Conservation (phyloP, 192 early-diverging fungal species). For the Geranomyces variabilis region DNA sequence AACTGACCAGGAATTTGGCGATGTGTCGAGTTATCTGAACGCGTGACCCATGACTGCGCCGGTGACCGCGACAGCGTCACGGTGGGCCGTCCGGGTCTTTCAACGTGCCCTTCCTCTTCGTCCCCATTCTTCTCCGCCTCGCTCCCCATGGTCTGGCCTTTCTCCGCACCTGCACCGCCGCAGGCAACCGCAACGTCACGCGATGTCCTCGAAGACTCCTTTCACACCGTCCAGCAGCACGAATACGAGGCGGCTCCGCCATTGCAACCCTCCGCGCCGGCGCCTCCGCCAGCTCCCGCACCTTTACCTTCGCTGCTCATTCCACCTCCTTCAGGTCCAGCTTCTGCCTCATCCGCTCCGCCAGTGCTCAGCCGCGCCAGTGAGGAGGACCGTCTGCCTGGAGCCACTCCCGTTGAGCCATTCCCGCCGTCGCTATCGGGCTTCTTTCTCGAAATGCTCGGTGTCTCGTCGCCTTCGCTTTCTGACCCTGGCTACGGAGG, state of each 20-base stretch:
- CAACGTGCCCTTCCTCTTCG: too few species aligned
- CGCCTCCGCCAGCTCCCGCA: neutral
- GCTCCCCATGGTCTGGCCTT: conserved; percentile 7
- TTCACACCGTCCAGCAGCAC: conserved; percentile 11
- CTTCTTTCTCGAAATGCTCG: conserved; percentile 22
- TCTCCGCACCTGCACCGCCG: neutral
- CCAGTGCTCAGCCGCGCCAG: neutral
- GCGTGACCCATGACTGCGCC: too few species aligned
- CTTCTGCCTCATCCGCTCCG: neutral
- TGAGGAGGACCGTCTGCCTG: neutral
- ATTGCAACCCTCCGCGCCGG: neutral
- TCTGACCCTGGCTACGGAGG: neutral
- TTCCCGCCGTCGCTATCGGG: conserved; percentile 20
- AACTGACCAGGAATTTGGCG: too few species aligned
- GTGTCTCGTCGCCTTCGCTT: conserved; percentile 11
- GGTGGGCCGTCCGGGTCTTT: too few species aligned
- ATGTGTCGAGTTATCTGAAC: too few species aligned
- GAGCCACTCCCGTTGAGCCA: neutral
- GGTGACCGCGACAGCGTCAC: too few species aligned
- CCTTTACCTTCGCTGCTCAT: neutral
- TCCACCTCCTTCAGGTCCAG: neutral
- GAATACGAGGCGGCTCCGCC: neutral
- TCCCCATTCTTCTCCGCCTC: too few species aligned
- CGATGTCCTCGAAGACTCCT: neutral
- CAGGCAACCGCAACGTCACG: neutral